Conservation (phyloP, 306 rosid genomes). For the Geum urbanum region DNA sequence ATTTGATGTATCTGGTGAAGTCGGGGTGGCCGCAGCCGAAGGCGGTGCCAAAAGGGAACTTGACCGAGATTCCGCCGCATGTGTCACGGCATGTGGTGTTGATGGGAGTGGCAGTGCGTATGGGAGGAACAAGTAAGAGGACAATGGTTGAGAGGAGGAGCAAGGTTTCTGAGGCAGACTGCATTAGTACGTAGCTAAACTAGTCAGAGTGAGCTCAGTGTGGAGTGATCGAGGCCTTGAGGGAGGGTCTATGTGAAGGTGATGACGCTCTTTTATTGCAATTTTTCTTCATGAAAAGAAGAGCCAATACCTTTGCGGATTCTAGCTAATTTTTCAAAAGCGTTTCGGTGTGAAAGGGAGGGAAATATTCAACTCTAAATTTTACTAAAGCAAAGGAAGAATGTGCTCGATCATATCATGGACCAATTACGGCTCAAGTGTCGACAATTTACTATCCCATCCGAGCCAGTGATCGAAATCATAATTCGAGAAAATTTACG, state of each 20-base stretch:
- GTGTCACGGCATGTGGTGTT: constrained; percentile 31
- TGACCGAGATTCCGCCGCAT: constrained; percentile 40
- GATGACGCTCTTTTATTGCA: constrained; percentile 17
- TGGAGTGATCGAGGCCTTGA: not conserved
- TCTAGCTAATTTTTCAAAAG: constrained; percentile 23
- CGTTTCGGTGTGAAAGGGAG: not conserved
- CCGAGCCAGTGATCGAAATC: no score
- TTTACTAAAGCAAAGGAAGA: not conserved
- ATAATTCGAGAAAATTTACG: no score
- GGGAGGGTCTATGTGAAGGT: constrained; percentile 31
- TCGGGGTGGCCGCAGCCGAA: constrained; percentile 62
- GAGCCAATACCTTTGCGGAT: constrained; percentile 22
- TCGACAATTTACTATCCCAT: not conserved
- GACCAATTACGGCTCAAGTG: no score
- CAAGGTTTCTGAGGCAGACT: constrained; percentile 14
- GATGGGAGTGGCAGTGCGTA: constrained; percentile 14
- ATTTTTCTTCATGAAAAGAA: constrained; percentile 35
- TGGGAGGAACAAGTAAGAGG: constrained; percentile 24
- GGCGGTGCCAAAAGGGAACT: constrained; percentile 49
- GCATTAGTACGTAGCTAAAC: constrained; percentile 17
- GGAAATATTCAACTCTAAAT: constrained; percentile 6
- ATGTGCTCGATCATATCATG: not conserved
- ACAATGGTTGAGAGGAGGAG: constrained; percentile 16
- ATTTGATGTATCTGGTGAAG: constrained; percentile 42
- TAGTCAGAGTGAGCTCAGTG: not conserved